Base-by-base conservation (phyloP, 2,329 filamentous ascomycete genomes). In the Ophiostoma quercus region DNA sequence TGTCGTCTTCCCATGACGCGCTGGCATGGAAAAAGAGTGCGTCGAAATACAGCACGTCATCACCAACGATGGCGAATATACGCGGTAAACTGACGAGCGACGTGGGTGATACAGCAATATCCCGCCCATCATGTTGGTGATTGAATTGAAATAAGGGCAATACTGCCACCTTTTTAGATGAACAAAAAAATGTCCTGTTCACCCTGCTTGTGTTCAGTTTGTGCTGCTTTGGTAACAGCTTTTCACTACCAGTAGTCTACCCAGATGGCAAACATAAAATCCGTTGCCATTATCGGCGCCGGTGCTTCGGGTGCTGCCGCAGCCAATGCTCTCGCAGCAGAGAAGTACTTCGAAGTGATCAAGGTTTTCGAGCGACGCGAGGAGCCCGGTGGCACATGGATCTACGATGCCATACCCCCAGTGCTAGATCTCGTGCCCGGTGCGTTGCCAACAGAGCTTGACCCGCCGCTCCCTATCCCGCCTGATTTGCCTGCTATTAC, bases 311-410 rank as follows among this genome's bases (percentile, higher is more conserved):
- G 83, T n/a, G 80, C 82, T 1, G 76, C 82, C 1, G 80, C 83
- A 0, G 82, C 82, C 0, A 81, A 82, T 0, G 82, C 83, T 1
- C 76, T 85, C 14, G 78, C 80, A 39, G 79, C 81, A 0, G 82
- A 83, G 73, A 78, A 79, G 11, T 81, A 78, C 63, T 83, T 80
- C 73, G 78, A 82, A 9, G 74, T 73, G 0, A 81, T 82, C 9
- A 76, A 75, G 1, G 79, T 83, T 0, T 83, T 81, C 75, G 80
- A 84, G 69, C 74, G 79, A 11, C 75, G 82, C 19, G 81, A 80
- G 67, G 77, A 78, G 0, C 73, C 82, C 0, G 82, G 82, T 0
- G 82, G 82, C 19, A 83, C 81, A 37, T 43, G 72, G 72, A 73
- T 73, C 12, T 72, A 65, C 41, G 72, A 73, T 66, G 39, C 72